Evolutionary conservation across 2,329 filamentous ascomycete genomes (phyloP).

Genomic region (Ilyonectria mors-panacis): DNA sequence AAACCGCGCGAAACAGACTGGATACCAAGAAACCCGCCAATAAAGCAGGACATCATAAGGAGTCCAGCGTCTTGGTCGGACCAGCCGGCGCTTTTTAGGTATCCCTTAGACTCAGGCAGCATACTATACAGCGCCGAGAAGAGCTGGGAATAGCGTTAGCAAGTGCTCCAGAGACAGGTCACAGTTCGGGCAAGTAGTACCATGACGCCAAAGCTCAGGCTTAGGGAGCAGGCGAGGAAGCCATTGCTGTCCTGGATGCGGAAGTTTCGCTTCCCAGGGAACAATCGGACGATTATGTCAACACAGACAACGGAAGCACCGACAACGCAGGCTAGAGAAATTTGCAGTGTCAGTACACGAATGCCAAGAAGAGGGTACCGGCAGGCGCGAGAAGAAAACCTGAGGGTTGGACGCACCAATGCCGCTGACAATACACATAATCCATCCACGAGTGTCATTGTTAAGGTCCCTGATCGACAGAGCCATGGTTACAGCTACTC

Average conservation of each 20-base stretch:
- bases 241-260: conserved; percentile 89
- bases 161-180: not conserved
- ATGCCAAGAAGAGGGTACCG: not conserved
- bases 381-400: not conserved
- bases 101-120: conserved; percentile 87
- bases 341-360: conserved; percentile 19
- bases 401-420: conserved; percentile 63
- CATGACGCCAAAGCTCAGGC: conserved; percentile 97
- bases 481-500: conserved; percentile 55
- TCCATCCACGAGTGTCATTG: conserved; percentile 94
- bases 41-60: conserved; percentile 78
- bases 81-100: conserved; percentile 79
- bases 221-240: conserved; percentile 90
- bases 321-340: conserved; percentile 70
- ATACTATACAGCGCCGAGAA: conserved; percentile 95
- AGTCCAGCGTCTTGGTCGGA: conserved; percentile 77
- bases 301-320: conserved; percentile 90
- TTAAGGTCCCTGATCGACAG: conserved; percentile 60
- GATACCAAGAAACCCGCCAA: conserved; percentile 81
- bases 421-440: conserved; percentile 89
- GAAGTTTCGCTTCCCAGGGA: conserved; percentile 84
- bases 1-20: conserved; percentile 80
- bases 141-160: conserved; percentile 68
- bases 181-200: conserved; percentile 64
- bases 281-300: conserved; percentile 80